Evolutionary conservation across 306 rosid genomes (phyloP), one percentile per base, ranked within the genome.

Genomic region (Gastrolobium villosum): DNA sequence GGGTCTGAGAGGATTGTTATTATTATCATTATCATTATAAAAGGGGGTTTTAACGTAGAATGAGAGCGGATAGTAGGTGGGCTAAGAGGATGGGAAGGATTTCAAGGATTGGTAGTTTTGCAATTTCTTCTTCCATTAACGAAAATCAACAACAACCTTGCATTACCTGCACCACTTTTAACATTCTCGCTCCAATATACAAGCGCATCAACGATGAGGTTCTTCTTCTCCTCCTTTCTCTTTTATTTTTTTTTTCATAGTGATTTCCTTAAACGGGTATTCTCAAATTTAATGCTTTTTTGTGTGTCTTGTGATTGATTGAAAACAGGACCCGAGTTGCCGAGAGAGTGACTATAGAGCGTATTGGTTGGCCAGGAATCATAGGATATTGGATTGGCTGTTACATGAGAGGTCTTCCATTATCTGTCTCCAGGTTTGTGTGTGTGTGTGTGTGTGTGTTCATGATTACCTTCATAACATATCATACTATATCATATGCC

Each of bases 111-210:
- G 98, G 97, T 68, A 89, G 91, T 74, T 90, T 89, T 31, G 94
- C 97, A 28, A 87, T 92, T 76, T 67, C 98, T 13, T 93, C 98
- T 32, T 89, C 97, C 43, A 72, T 83, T 6, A 90, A 74, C 41
- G 98, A 92, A 65, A 89, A 77, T 10, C 93, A 83, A 9, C 94
- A 79, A 74, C 96, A 86, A 59, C 98, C 97, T 54, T 83, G 84
- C 82, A 87, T 95, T 70, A 89, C 98, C 30, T 95, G 99, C 79
- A 95, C 99, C 6, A 95, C 99, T 35, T 95, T 95, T 72, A 95
- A 95, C 81, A 93, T 95, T 60, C 98, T 95, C 39, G 99, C 99
- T 41, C 99, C 99, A 50, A 95, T 95, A n/a, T 95, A 95, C 85
- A 95, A 95, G 81, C 98, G 99, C 31, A 75, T 95, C 72, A 69